These are phyloP conservation scores for Quercus berberidifolia DNA, from an alignment of 306 rosid species.

Conservation along the genomic window DNA sequence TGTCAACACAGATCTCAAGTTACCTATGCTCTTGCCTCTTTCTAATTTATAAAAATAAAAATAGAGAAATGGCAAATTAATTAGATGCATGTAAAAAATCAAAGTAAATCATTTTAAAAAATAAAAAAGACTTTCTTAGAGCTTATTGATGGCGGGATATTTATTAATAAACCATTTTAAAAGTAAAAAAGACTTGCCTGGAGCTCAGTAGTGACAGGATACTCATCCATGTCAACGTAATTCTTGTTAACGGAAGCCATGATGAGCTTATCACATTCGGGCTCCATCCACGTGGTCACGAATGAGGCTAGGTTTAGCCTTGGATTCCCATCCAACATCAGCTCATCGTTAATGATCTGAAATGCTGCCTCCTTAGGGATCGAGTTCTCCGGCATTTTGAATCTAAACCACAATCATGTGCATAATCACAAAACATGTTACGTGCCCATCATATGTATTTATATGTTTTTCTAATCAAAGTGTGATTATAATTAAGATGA, in stretches of 20 bases:
- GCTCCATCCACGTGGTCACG: constrained; percentile 70
- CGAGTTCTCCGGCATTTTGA: constrained; percentile 49
- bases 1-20: too few species aligned
- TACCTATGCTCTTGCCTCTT: too few species aligned
- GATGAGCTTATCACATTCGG: constrained; percentile 54
- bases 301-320: constrained; percentile 55
- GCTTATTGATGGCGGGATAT: constrained; percentile 46
- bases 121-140: constrained; percentile 14
- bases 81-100: too few species aligned
- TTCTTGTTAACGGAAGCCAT: constrained; percentile 52
- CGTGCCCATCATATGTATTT: too few species aligned
- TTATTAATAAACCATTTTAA: too few species aligned
- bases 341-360: constrained; percentile 57
- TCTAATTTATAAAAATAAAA: too few species aligned
- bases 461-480: too few species aligned
- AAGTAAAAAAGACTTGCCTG: constrained; percentile 25
- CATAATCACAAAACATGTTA: too few species aligned
- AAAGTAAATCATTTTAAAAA: too few species aligned
- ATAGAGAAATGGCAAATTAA: too few species aligned
- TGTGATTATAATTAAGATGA: too few species aligned
- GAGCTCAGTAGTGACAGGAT: constrained; percentile 58
- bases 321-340: constrained; percentile 58
- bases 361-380: constrained; percentile 57
- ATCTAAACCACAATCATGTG: constrained; percentile 10
- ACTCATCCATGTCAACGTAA: constrained; percentile 63